phyloP scores from a whole-genome alignment of 768 basidiomycete genomes.

The Mycena metata region DNA sequence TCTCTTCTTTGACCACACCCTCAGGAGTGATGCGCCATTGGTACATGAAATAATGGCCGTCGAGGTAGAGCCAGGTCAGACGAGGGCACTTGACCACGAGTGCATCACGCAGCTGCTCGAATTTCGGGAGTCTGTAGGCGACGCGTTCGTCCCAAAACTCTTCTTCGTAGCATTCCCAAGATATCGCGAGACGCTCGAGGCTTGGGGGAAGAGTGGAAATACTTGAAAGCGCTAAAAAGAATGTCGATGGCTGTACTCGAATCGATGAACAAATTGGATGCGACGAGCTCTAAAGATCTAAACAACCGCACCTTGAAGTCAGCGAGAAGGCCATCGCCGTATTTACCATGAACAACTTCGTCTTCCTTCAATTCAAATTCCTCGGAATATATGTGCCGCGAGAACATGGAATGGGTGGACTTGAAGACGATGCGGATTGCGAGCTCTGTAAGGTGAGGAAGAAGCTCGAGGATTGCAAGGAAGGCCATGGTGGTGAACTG shows the following conservation, averaged over 20 bases:
- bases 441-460: slow-evolving; percentile 16
- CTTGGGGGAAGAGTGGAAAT: background rate
- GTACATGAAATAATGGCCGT: slow-evolving; percentile 7
- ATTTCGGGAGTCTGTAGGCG: slow-evolving; percentile 13
- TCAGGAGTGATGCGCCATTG: background rate
- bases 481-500: background rate
- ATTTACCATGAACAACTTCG: background rate
- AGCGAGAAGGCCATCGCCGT: background rate
- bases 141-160: background rate
- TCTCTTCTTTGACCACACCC: too few relatives aligned
- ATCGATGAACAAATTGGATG: background rate
- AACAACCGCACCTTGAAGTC: background rate
- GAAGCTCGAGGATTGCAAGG: background rate
- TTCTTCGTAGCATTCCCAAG: background rate
- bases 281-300: background rate
- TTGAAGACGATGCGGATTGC: background rate
- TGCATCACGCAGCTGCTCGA: background rate
- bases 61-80: background rate
- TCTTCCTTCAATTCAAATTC: background rate
- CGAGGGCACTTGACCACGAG: slow-evolving; percentile 5
- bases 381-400: too few relatives aligned
- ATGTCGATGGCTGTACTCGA: background rate
- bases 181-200: background rate
- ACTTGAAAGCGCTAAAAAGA: background rate
- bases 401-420: too few relatives aligned